Evolutionary conservation across 192 early-diverging fungal species (phyloP).

Genomic region (Spizellomyces sp.): DNA sequence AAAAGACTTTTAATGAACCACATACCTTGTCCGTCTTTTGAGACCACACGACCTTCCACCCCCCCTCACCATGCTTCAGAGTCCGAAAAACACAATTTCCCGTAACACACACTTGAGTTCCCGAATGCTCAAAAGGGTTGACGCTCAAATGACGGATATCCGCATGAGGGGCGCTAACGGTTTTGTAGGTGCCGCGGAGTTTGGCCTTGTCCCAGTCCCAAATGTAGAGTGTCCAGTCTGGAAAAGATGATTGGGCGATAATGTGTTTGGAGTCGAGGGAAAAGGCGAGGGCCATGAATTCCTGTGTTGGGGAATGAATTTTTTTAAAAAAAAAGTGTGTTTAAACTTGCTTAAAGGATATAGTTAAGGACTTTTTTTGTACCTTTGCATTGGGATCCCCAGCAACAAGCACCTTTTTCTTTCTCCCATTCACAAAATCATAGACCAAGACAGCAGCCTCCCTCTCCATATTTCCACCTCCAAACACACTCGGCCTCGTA

Average conservation of each 20-base stretch:
- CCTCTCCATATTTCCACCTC: not conserved
- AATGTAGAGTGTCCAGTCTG: slow-evolving; percentile 46
- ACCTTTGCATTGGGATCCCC: slow-evolving; percentile 7
- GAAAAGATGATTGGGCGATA: slow-evolving; percentile 44
- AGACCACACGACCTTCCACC: slow-evolving; percentile 47
- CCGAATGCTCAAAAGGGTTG: slow-evolving; percentile 47
- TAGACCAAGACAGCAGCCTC: slow-evolving; percentile 12
- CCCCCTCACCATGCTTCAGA: slow-evolving; percentile 48
- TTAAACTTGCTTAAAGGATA: too few relatives aligned
- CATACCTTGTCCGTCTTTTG: slow-evolving; percentile 53
- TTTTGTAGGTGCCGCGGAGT: slow-evolving; percentile 38
- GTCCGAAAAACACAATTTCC: slow-evolving; percentile 48
- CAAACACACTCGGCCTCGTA: not conserved
- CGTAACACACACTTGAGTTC: slow-evolving; percentile 48
- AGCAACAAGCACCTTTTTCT: slow-evolving; percentile 38
- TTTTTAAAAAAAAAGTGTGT: slow-evolving; percentile 8
- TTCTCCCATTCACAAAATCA: slow-evolving; percentile 24
- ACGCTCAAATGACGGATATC: slow-evolving; percentile 50
- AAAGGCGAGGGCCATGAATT: slow-evolving; percentile 51
- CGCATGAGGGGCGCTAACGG: slow-evolving; percentile 38
- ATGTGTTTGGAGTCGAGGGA: slow-evolving; percentile 47
- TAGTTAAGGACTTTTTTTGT: too few relatives aligned
- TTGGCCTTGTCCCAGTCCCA: slow-evolving; percentile 60
- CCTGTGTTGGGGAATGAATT: slow-evolving; percentile 25
- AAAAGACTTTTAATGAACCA: slow-evolving; percentile 1